A percentile compares a stretch with the other conserved stretches of the same genome.
Conservation (phyloP, 805 yeast species). For the Myxozyma melibiosi region DNA sequence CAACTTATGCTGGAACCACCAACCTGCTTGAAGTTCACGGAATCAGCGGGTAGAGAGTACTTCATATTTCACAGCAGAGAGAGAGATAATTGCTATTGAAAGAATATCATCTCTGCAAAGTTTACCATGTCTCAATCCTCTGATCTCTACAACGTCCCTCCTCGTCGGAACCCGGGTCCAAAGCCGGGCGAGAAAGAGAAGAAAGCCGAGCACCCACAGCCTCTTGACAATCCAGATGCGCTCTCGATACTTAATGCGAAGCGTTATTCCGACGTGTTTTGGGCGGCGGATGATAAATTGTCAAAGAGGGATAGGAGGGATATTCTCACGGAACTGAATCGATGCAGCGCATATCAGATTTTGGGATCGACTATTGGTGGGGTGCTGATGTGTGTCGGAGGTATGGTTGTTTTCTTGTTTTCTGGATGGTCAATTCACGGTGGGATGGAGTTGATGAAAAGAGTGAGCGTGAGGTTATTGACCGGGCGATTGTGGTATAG, state of each 20-base stretch:
- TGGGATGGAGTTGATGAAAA: neutral
- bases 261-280: conserved; percentile 27
- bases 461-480: too few species aligned
- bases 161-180: conserved; percentile 20
- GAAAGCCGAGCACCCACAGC: too few species aligned
- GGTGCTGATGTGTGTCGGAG: neutral
- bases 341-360: conserved; percentile 12
- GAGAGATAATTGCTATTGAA: too few species aligned
- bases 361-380: conserved; percentile 18
- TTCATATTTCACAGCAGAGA: too few species aligned
- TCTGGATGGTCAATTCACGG: neutral
- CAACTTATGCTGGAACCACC: too few species aligned
- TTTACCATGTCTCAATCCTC: conserved; percentile 2
- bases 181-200: conserved; percentile 6
- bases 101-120: neutral
- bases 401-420: conserved; percentile 1
- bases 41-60: too few species aligned
- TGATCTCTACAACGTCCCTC: conserved; percentile 29
- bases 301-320: conserved; percentile 22
- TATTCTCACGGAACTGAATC: conserved; percentile 16
- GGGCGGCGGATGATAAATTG: conserved; percentile 26
- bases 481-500: neutral
- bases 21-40: too few species aligned
- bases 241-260: neutral
- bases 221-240: too few species aligned